Evolutionary conservation across 495 filamentous ascomycete species (phyloP), one percentile per base, ranked within the genome.

Genomic region (Daldinia vernicosa): DNA sequence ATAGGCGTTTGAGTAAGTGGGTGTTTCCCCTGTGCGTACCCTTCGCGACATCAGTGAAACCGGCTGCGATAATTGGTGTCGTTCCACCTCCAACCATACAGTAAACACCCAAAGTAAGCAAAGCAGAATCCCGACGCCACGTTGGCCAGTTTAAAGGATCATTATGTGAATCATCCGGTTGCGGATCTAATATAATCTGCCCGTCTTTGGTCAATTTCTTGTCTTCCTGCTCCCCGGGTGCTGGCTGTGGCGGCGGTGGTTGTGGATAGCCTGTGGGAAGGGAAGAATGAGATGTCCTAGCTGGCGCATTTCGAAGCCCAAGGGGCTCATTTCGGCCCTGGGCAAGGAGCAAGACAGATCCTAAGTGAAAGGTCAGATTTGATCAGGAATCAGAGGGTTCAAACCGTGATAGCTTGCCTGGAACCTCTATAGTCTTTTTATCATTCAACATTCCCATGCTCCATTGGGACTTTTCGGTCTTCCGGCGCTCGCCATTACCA

Each of bases 41-140:
- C 0, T 81, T 63, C 17, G 94, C 91, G 27, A 99, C 92, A 45
- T 95, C 82, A 17, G 86, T 89, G 78, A 99, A 98, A 6, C 94
- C 95, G 3, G 95, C 95, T 0, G 95, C 95, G 6, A 99, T 83
- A 32, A 97, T 84, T 0, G 95, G 91, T 0, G 95, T 97, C 85
- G 97, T 97, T 35, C 95, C 95, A 17, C 95, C 95, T 60, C 95
- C 95, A 62, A 98, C 83, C 85, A 97, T 89, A 75, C 92, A 97
- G 78, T 96, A 97, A 72, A 97, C 90, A 0, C 95, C 94, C 11
- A 99, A 82, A 0, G 91, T 95, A 6, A 97, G 66, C 69, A 99
- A 78, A 0, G 95, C 93, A 32, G 86, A 75, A 82, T 98, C 93
- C 79, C 95, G 83, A 33, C 93, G 87, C 91, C 92, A 93, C 1